Evolutionary conservation across 179 eudicot species (phyloP).

Genomic region (Heliamphora pulchella): DNA sequence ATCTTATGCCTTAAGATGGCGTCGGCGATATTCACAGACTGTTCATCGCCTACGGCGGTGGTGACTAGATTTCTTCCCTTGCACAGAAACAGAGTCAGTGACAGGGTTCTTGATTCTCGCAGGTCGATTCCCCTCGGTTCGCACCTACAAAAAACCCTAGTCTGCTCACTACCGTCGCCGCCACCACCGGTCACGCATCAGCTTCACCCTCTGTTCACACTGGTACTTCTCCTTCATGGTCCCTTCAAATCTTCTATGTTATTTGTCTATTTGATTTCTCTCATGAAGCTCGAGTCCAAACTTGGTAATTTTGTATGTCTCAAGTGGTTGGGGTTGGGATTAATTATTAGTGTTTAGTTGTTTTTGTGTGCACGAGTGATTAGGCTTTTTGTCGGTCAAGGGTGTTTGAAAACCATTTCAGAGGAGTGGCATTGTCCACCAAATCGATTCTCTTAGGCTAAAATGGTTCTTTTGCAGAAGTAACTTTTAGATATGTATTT

Average conservation of each 20-base stretch:
- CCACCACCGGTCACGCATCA: constrained; percentile 14
- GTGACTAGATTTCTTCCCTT: constrained; percentile 31
- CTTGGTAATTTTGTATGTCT: no score
- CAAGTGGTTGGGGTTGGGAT: no score
- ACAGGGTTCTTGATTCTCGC: constrained; percentile 19
- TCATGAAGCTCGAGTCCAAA: no score
- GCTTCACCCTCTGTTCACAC: neutral
- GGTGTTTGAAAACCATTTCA: no score
- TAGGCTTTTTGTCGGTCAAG: no score
- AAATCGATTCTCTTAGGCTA: no score
- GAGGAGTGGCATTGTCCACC: no score
- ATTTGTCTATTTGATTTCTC: no score
- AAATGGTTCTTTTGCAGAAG: no score
- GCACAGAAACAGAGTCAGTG: constrained; percentile 15
- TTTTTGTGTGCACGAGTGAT: no score
- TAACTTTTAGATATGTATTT: no score
- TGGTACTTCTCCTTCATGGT: neutral
- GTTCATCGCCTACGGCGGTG: constrained; percentile 33
- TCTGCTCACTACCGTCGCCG: constrained; percentile 20
- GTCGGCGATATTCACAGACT: constrained; percentile 31
- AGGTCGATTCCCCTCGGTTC: constrained; percentile 20
- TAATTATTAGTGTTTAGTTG: no score
- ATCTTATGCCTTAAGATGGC: constrained; percentile 14
- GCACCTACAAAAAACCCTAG: constrained; percentile 5
- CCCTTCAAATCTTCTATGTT: neutral